A percentile compares a stretch with the other conserved stretches of the same genome.
These are phyloP conservation scores for Globisporangium alternatum DNA, from an alignment of 352 stramenopile genomes.

Conservation along the genomic window DNA sequence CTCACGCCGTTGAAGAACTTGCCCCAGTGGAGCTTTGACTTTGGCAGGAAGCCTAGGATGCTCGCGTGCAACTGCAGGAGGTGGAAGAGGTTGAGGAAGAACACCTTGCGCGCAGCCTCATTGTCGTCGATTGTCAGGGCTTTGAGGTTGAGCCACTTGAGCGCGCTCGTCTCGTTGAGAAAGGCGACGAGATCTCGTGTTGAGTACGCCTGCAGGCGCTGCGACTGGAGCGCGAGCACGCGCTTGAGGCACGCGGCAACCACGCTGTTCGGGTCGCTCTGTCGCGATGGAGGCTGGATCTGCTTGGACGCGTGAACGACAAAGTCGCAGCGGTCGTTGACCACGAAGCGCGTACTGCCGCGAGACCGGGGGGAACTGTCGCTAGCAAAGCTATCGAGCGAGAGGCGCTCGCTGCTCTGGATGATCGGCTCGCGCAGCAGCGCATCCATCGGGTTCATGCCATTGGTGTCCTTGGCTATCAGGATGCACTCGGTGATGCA, in stretches of 20 bases:
- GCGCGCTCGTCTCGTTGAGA: conserved; percentile 26
- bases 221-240: conserved; percentile 22
- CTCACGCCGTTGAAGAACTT: conserved; percentile 59
- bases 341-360: conserved; percentile 28
- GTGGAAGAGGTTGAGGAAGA: conserved; percentile 65
- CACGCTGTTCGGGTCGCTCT: conserved; percentile 18
- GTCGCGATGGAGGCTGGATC: neutral
- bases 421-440: conserved; percentile 23
- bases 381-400: conserved; percentile 22
- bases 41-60: conserved; percentile 40
- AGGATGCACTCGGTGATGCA: conserved; percentile 24
- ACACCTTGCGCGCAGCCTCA: conserved; percentile 30
- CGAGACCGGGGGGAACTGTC: conserved; percentile 19
- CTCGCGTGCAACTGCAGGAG: conserved; percentile 42
- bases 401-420: conserved; percentile 14
- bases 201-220: conserved; percentile 20
- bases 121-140: conserved; percentile 11
- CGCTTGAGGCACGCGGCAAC: conserved; percentile 15
- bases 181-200: conserved; percentile 38
- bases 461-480: neutral
- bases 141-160: conserved; percentile 31
- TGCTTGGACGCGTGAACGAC: conserved; percentile 4
- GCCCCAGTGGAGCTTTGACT: conserved; percentile 46
- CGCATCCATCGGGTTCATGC: neutral
- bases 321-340: conserved; percentile 48